A percentile compares a stretch with the other conserved stretches of the same genome.
Evolutionary conservation across 176 grass and related monocot species (phyloP).

Genomic region (Oryza longistaminata): DNA sequence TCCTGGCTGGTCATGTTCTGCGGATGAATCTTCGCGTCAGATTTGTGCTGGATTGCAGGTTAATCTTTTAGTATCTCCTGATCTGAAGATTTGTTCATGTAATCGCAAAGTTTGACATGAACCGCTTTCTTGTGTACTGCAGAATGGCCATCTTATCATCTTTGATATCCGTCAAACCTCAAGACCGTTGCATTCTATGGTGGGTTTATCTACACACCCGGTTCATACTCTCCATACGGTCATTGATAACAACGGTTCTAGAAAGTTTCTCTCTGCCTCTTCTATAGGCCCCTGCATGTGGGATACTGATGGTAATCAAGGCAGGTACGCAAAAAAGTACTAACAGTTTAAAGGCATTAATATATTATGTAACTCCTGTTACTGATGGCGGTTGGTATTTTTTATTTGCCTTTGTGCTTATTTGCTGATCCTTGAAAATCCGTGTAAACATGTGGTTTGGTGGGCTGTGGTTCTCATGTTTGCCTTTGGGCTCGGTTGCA

Average conservation of each 20-base stretch:
- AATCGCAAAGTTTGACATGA: slow-evolving; percentile 15
- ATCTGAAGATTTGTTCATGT: slow-evolving; percentile 15
- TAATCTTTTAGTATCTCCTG: slow-evolving; percentile 8
- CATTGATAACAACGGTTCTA: slow-evolving; percentile 42
- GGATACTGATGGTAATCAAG: slow-evolving; percentile 51
- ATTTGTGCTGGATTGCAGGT: slow-evolving; percentile 94
- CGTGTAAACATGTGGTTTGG: neutral
- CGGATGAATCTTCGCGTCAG: slow-evolving; percentile 33
- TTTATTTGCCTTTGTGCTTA: neutral
- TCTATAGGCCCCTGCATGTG: slow-evolving; percentile 74
- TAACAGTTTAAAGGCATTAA: neutral
- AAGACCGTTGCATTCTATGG: slow-evolving; percentile 51
- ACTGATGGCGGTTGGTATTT: too few species aligned
- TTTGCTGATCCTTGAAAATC: neutral
- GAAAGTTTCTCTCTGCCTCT: slow-evolving; percentile 77
- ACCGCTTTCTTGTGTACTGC: neutral
- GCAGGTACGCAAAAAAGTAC: slow-evolving; percentile 37
- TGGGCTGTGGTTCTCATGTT: slow-evolving; percentile 6
- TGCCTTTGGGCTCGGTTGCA: slow-evolving; percentile 22
- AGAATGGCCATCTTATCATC: slow-evolving; percentile 75
- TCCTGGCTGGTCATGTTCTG: slow-evolving; percentile 84
- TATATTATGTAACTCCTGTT: too few species aligned
- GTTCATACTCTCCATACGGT: slow-evolving; percentile 74
- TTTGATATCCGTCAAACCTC: slow-evolving; percentile 73
- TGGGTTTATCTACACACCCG: slow-evolving; percentile 55